Evolutionary conservation across 1,284 basidiomycete genomes (phyloP).

Genomic region (Phellopilus nigrolimitatus): DNA sequence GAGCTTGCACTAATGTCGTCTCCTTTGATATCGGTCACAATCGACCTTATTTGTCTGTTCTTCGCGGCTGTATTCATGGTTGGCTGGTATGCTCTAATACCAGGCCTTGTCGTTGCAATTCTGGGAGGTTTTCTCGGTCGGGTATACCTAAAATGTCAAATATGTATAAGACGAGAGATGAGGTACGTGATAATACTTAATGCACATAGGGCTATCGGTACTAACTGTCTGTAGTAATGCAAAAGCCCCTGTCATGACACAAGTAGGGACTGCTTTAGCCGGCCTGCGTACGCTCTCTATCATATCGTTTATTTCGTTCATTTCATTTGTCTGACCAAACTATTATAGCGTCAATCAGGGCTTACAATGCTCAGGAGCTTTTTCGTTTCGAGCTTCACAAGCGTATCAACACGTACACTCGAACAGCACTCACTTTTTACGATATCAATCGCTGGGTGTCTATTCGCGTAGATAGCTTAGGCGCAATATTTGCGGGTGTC

Average conservation of each 20-base stretch:
- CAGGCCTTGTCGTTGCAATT: conserved; percentile 17
- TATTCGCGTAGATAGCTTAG: conserved; percentile 20
- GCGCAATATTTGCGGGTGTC: conserved; percentile 20
- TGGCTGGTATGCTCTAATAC: conserved; percentile 16
- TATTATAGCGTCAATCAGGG: conserved; percentile 30
- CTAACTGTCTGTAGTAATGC: too few species aligned
- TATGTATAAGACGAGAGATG: conserved; percentile 19
- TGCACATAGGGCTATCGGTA: too few species aligned
- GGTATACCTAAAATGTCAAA: conserved; percentile 28
- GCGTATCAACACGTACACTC: conserved; percentile 21
- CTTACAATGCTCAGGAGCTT: conserved; percentile 23
- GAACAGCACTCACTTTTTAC: too few species aligned
- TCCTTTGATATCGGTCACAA: conserved; percentile 14
- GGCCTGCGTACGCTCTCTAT: too few species aligned
- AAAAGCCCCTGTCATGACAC: too few species aligned
- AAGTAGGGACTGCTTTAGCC: too few species aligned
- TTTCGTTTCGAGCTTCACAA: conserved; percentile 21
- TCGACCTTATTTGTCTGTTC: conserved; percentile 5
- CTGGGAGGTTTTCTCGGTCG: conserved; percentile 16
- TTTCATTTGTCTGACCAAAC: not conserved
- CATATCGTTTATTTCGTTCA: too few species aligned
- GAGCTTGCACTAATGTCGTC: conserved; percentile 21
- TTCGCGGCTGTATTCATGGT: conserved; percentile 4
- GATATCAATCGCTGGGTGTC: conserved; percentile 24
- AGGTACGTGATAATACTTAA: too few species aligned